These are phyloP conservation scores for Bruguiera gymnorhiza DNA, from an alignment of 345 rosid species.

Conservation along the genomic window DNA sequence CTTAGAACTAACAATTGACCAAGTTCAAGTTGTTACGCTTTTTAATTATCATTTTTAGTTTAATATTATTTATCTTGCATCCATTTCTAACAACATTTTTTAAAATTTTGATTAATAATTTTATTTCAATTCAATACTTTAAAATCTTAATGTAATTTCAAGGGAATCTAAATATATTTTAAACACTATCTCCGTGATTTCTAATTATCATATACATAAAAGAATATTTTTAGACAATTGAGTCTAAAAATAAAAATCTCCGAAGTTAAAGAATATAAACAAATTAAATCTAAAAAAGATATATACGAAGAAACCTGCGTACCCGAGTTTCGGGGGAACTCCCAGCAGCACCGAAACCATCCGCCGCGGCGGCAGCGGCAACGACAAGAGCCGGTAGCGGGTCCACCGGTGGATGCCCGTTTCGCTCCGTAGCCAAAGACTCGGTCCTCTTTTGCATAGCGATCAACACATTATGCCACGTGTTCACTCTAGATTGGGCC, in stretches of 20 bases:
- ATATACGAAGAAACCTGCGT: constrained; percentile 8
- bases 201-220: no score
- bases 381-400: constrained; percentile 4
- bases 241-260: no score
- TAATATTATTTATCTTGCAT: no score
- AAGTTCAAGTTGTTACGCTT: no score
- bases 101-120: no score
- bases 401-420: not conserved
- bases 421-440: constrained; percentile 23
- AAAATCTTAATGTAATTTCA: not conserved
- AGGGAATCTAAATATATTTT: no score
- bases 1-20: no score
- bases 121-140: not conserved
- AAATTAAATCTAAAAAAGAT: not conserved
- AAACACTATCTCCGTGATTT: no score
- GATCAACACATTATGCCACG: constrained; percentile 76
- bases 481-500: constrained; percentile 64
- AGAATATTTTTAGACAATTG: no score
- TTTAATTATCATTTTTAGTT: no score
- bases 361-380: not conserved
- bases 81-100: no score
- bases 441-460: constrained; percentile 56
- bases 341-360: not conserved
- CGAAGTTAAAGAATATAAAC: no score
- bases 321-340: constrained; percentile 15